Conservation (phyloP, 305 asterid species). For the Solanum hybrid region DNA sequence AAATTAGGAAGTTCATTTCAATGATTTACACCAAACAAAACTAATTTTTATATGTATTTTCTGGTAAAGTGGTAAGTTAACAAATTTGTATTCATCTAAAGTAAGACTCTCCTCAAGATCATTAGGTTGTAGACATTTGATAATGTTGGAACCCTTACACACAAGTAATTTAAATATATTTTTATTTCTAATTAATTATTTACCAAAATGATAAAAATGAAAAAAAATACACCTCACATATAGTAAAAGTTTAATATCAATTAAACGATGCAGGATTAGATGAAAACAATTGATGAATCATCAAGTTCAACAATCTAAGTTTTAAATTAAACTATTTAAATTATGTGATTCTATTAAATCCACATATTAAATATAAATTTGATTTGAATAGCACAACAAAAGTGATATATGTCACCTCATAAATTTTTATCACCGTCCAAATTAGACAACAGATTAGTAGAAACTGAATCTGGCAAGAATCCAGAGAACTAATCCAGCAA, state of each 20-base stretch:
- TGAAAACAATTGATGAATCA: neutral
- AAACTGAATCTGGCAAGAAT: conserved; percentile 59
- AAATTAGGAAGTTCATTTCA: neutral
- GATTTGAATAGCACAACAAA: too few relatives aligned
- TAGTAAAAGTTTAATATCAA: neutral
- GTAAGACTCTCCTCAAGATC: neutral
- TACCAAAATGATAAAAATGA: neutral
- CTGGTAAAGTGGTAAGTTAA: neutral
- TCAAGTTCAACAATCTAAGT: neutral
- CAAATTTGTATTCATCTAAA: neutral
- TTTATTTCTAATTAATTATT: neutral
- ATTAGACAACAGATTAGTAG: neutral
- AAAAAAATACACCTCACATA: neutral
- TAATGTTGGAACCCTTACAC: neutral
- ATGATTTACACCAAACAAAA: neutral
- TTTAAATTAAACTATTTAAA: neutral
- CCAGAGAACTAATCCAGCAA: conserved; percentile 81
- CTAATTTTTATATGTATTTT: neutral
- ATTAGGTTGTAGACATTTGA: neutral
- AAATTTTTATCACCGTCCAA: neutral
- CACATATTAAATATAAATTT: neutral
- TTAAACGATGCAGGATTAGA: neutral
- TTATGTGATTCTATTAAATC: neutral
- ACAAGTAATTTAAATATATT: neutral
- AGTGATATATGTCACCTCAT: neutral